Evolutionary conservation across 805 yeast species (phyloP), one percentile per base, ranked within the genome.

Genomic region (Candida quercuum): DNA sequence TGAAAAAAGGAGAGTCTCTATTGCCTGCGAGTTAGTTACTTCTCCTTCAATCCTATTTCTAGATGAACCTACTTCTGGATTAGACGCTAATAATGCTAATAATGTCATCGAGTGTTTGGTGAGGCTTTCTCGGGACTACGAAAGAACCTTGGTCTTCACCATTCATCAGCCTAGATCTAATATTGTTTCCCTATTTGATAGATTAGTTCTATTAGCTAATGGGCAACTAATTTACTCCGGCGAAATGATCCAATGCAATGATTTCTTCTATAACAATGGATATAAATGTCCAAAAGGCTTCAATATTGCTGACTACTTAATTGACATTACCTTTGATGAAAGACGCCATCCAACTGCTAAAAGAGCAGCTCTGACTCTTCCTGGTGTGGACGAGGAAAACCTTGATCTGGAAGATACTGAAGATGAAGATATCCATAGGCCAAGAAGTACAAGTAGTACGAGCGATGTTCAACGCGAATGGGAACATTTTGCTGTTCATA

Each of bases 131-230:
- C 71, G 79, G 40, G 82, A 79, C 50, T 85, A 81, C 59, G 80
- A 84, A 42, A 78, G 98, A 56, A 91, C 99, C 0, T 78, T 93
- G 34, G 76, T 93, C 2, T 83, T 93, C 57, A 87, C 99, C 0
- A 93, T 93, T 47, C 99, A 93, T 63, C 99, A 93, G 57, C 99
- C 99, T 10, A 73, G 99, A 54, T 86, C 96, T 40, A 93, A 93
- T 54, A 91, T 93, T 57, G 97, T 93, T 24, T 81, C 96, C 0
- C 63, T 86, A 40, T 93, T 93, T 60, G 96, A 91, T 55, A 81
- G 81, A 50, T 70, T 93, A 34, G 60, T 91, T 2, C 65, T 93
- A 35, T 67, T 93, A 37, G 82, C 96, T 19, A 83, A 83, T 45
- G 98, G 99, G 42, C 78, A 79, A 46, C 65, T 87, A 57, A 81